Percentiles rank a stretch among this genome's conserved stretches.
Evolutionary conservation across 225 moss, liverwort and hornwort genomes (phyloP).

Genomic region (Anthoceros angustus): DNA sequence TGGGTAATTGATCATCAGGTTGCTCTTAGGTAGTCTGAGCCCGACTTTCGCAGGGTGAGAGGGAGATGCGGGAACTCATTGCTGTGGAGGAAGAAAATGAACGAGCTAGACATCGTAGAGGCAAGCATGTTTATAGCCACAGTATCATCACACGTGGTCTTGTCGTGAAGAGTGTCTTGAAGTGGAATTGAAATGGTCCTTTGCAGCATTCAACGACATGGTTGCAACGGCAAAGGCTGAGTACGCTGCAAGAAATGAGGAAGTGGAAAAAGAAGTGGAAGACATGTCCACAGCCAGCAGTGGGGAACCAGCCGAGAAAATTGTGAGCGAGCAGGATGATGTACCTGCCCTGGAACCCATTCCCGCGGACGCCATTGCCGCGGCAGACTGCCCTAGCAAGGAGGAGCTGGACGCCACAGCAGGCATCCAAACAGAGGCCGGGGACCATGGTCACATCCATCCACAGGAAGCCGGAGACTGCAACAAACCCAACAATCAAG

Average conservation of each 20-base stretch:
- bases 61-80: slow-evolving; percentile 25
- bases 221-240: slow-evolving; percentile 38
- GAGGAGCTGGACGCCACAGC: no score
- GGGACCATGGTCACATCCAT: no score
- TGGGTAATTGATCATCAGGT: background rate
- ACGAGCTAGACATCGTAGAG: slow-evolving; percentile 41
- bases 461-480: no score
- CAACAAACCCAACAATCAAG: no score
- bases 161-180: background rate
- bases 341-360: no score
- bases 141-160: background rate
- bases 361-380: no score
- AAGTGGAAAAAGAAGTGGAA: background rate
- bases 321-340: no score
- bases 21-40: background rate
- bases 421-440: no score
- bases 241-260: background rate
- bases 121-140: slow-evolving; percentile 13
- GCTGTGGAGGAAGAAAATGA: slow-evolving; percentile 35
- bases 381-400: no score
- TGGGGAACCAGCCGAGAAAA: background rate
- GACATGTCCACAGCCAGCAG: background rate
- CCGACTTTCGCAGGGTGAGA: slow-evolving; percentile 31
- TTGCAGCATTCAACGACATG: slow-evolving; percentile 55
- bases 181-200: background rate